A percentile compares a stretch with the other conserved stretches of the same genome.
phyloP scores from a whole-genome alignment of 192 early-diverging fungal genomes.

The Coemansia reversa region DNA sequence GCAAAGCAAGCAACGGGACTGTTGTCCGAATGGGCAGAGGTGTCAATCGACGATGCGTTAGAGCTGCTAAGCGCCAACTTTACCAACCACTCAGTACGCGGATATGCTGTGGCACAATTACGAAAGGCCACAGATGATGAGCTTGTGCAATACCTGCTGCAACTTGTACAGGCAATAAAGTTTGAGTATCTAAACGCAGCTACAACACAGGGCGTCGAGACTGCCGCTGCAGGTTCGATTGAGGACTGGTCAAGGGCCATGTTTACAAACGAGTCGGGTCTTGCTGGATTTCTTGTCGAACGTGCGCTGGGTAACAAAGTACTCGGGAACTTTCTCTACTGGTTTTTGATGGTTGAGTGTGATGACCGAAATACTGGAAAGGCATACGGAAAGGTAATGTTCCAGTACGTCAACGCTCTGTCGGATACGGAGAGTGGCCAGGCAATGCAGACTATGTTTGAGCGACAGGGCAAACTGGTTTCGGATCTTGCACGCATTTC shows the following conservation, averaged over 20 bases:
- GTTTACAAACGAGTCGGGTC: conserved; percentile 59
- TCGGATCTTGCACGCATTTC: conserved; percentile 70
- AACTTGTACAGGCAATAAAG: conserved; percentile 96
- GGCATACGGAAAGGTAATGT: conserved; percentile 85
- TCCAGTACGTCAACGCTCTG: conserved; percentile 76
- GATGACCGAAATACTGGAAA: conserved; percentile 80
- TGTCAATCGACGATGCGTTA: conserved; percentile 93
- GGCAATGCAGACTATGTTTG: conserved; percentile 69
- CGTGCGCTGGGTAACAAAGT: conserved; percentile 78
- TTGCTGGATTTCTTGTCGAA: conserved; percentile 89
- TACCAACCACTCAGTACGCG: conserved; percentile 76
- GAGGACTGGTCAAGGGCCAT: conserved; percentile 29
- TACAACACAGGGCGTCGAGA: conserved; percentile 32
- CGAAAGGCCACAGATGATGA: conserved; percentile 95
- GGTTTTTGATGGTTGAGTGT: conserved; percentile 97
- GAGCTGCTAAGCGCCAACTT: conserved; percentile 91
- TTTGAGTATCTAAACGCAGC: conserved; percentile 76
- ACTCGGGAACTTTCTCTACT: conserved; percentile 93
- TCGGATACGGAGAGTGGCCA: conserved; percentile 56
- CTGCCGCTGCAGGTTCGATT: conserved; percentile 9
- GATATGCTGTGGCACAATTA: conserved; percentile 87
- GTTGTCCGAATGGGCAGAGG: conserved; percentile 83
- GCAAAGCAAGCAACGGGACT: conserved; percentile 88
- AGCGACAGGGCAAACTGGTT: conserved; percentile 84
- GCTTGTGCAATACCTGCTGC: conserved; percentile 87